These are phyloP conservation scores for Gloeophyllum trabeum DNA, from an alignment of 768 basidiomycete species.

Conservation along the genomic window DNA sequence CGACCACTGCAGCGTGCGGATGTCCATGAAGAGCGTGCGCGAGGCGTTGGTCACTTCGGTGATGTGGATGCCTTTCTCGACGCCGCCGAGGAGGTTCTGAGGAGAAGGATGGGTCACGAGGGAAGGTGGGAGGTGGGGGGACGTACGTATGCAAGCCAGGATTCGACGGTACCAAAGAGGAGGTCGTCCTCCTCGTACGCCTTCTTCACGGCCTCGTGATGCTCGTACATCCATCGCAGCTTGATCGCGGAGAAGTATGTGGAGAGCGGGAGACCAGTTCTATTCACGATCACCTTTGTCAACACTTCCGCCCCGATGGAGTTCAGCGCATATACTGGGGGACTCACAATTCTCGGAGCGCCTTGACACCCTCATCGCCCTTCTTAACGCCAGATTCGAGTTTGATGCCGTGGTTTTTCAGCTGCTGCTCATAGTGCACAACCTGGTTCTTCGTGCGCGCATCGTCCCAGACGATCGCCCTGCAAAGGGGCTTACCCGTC, in stretches of 20 bases:
- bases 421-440: constrained; percentile 63
- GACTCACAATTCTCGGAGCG: constrained; percentile 57
- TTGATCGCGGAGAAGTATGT: constrained; percentile 98
- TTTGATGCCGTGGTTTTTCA: constrained; percentile 67
- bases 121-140: background rate
- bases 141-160: constrained; percentile 83
- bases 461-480: constrained; percentile 94
- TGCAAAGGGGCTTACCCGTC: constrained; percentile 83
- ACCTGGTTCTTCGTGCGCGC: constrained; percentile 84
- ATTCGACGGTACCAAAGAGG: constrained; percentile 91
- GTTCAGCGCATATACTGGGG: constrained; percentile 1
- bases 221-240: constrained; percentile 93
- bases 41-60: constrained; percentile 95
- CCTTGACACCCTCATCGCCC: constrained; percentile 57
- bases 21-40: constrained; percentile 85
- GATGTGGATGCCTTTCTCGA: constrained; percentile 60
- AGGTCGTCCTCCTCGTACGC: constrained; percentile 79
- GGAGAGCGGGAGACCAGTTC: constrained; percentile 88
- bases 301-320: background rate
- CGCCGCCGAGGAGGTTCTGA: constrained; percentile 80
- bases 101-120: constrained; percentile 1
- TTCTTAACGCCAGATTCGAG: constrained; percentile 51
- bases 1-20: constrained; percentile 77
- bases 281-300: constrained; percentile 21
- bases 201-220: constrained; percentile 59